Conservation (phyloP, 164 flowering plant genomes). For the Macadamia tetraphylla region DNA sequence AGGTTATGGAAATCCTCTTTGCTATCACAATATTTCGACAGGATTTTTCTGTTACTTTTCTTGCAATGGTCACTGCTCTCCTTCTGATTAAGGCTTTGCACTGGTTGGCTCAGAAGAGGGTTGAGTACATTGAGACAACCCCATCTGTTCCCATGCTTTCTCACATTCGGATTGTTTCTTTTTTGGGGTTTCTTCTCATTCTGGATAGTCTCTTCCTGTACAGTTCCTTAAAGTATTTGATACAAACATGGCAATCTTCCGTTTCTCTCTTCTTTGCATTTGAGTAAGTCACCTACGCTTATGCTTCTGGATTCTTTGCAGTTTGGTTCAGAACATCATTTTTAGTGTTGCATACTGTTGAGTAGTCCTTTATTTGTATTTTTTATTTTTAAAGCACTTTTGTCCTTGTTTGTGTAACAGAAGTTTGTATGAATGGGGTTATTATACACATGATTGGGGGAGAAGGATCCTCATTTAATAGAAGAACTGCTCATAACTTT, state of each 20-base stretch:
- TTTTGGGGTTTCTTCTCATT: slow-evolving; percentile 60
- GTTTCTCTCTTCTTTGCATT: slow-evolving; percentile 73
- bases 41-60: slow-evolving; percentile 64
- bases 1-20: slow-evolving; percentile 77
- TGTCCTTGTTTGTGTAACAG: no score
- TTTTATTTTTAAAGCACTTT: no score
- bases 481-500: no score
- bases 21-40: slow-evolving; percentile 75
- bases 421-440: no score
- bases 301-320: no score
- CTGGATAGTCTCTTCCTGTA: slow-evolving; percentile 53
- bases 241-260: slow-evolving; percentile 57
- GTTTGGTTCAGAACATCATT: no score
- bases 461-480: no score
- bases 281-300: slow-evolving; percentile 43
- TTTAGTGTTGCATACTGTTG: no score
- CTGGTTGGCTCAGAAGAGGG: slow-evolving; percentile 84
- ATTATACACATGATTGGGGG: no score
- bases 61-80: slow-evolving; percentile 66
- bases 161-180: slow-evolving; percentile 62
- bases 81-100: slow-evolving; percentile 66
- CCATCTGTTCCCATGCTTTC: slow-evolving; percentile 58
- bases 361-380: no score
- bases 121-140: slow-evolving; percentile 77
- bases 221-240: slow-evolving; percentile 40